Evolutionary conservation across 495 filamentous ascomycete genomes (phyloP), one percentile per base, ranked within the genome.

Genomic region (Cryomyces minteri): DNA sequence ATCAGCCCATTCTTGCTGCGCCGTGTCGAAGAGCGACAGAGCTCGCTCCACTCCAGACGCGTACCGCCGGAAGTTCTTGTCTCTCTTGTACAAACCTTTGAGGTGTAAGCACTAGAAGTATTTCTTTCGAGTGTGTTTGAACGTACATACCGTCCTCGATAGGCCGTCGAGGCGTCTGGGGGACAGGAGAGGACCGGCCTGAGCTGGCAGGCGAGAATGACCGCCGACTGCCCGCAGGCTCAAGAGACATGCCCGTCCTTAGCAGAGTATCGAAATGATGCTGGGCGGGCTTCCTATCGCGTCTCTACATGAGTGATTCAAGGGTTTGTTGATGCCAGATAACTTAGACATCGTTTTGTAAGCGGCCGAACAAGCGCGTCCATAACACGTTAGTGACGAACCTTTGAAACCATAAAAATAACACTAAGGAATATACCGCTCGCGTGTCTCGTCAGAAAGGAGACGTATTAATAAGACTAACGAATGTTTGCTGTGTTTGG

Each of bases 1-100:
- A 60, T 99, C 90, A 32, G 92, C 88, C 90, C 90, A 99, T 75
- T 96, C 90, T 62, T 95, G 85, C 51, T 94, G 67, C 41, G 85
- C 76, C 18, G 80, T 87, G 63, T 99, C 90, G 63, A 95, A 99
- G 30, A 93, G 65, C 30, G 83, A 77, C 51, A 99, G 69, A 36
- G 87, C 84, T 59, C 87, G 71, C 56, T 95, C 87, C 46, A 99
- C 77, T 43, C 76, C 78, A 36, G 80, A 80, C 28, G 84, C 84
- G 78, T 94, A 99, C 53, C 84, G 76, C 49, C 88, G 84, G 57
- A 85, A 92, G 51, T 74, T 73, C 63, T 93, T 94, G 64, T 98
- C 88, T 62, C 88, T 92, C 49, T 77, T 52, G 37, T 39, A 52
- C 7, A 52, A 41, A 6, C 41, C 54, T 57, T 38, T 9, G 34